A percentile compares a stretch with the other conserved stretches of the same genome.
These are phyloP conservation scores for Aureobasidium musti DNA, from an alignment of 2,329 filamentous ascomycete species.

Conservation along the genomic window DNA sequence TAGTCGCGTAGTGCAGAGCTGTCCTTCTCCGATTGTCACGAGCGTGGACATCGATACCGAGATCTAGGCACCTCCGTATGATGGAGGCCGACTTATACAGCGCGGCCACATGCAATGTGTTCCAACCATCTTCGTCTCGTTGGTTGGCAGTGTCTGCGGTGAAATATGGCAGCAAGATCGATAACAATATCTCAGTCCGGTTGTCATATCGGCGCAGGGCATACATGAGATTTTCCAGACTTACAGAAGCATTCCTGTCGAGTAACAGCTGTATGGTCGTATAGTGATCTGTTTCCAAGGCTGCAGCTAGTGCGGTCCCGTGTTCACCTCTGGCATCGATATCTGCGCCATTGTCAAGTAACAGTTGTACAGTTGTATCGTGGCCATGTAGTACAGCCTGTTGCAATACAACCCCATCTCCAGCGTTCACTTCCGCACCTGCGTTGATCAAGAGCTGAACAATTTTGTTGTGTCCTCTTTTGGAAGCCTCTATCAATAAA, in stretches of 20 bases:
- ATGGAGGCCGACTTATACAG: rapidly evolving
- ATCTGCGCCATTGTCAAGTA: slow-evolving; percentile 1
- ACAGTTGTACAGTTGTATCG: not conserved
- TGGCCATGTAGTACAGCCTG: too few species aligned
- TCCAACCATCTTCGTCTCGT: not conserved
- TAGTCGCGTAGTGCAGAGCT: not conserved
- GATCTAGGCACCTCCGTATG: not conserved
- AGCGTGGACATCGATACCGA: not conserved
- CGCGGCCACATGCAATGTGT: not conserved
- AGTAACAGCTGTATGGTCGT: not conserved
- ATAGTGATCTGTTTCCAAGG: not conserved
- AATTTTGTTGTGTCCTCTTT: not conserved
- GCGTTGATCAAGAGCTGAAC: not conserved
- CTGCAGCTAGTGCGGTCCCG: not conserved
- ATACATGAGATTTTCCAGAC: too few species aligned
- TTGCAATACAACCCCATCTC: not conserved
- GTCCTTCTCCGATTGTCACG: not conserved
- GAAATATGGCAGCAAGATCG: not conserved
- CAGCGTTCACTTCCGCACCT: not conserved
- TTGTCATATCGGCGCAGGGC: too few species aligned
- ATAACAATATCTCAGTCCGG: not conserved
- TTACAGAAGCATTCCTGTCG: too few species aligned
- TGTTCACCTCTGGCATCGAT: not conserved
- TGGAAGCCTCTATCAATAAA: not conserved
- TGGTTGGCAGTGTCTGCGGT: not conserved